Evolutionary conservation across 1,284 basidiomycete genomes (phyloP).

Genomic region (Meripilus lineatus): DNA sequence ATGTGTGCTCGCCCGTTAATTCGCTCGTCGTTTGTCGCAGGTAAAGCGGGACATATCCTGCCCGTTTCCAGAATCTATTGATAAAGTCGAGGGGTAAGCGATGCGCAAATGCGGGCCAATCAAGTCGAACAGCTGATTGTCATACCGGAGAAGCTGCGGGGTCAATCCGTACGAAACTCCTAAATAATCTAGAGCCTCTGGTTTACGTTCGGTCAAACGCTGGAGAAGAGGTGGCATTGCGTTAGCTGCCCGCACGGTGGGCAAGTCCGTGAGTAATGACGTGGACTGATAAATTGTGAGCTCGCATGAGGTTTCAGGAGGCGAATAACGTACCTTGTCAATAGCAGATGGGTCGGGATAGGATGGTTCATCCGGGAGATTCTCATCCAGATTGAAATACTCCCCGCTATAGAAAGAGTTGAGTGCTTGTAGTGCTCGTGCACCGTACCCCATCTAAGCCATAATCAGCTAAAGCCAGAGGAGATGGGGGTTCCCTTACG

Average conservation of each 20-base stretch:
- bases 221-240: conserved; percentile 94
- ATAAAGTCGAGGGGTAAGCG: no score
- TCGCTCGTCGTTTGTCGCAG: conserved; percentile 93
- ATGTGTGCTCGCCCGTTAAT: conserved; percentile 94
- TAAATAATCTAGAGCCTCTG: conserved; percentile 90
- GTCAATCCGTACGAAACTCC: conserved; percentile 97
- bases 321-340: conserved; percentile 45
- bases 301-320: neutral
- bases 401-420: conserved; percentile 93
- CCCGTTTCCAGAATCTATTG: conserved; percentile 96
- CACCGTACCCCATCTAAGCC: conserved; percentile 92
- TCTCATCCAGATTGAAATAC: conserved; percentile 86
- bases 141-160: conserved; percentile 72
- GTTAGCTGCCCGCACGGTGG: conserved; percentile 68
- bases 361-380: conserved; percentile 44
- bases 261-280: conserved; percentile 68
- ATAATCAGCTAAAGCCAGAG: conserved; percentile 4
- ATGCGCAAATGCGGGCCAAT: neutral
- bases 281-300: conserved; percentile 27
- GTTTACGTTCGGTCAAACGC: conserved; percentile 85
- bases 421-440: conserved; percentile 84
- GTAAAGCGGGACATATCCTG: conserved; percentile 89
- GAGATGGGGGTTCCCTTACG: conserved; percentile 39
- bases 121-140: no score
- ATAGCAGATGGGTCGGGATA: conserved; percentile 62